Evolutionary conservation across 2,329 filamentous ascomycete genomes (phyloP).

Genomic region (Tothia fuscella): DNA sequence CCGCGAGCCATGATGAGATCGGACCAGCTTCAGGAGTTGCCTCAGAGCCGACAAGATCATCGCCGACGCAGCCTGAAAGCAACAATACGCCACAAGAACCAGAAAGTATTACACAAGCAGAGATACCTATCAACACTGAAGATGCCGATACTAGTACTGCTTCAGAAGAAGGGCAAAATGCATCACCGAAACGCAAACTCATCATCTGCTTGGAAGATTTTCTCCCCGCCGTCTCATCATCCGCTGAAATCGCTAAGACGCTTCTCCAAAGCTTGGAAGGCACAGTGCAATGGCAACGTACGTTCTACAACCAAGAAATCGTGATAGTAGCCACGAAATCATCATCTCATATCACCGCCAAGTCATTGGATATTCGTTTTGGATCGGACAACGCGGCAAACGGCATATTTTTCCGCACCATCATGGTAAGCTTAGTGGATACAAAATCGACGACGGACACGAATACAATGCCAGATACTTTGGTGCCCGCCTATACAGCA

Average conservation of each 20-base stretch:
- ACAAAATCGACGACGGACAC: background rate
- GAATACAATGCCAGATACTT: too few species aligned
- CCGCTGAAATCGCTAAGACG: constrained; percentile 62
- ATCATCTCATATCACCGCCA: constrained; percentile 32
- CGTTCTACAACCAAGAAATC: constrained; percentile 55
- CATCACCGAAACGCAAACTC: constrained; percentile 34
- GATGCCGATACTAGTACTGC: background rate
- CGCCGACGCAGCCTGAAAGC: background rate
- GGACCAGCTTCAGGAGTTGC: background rate
- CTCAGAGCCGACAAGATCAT: background rate
- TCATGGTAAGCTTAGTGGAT: background rate
- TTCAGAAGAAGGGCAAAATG: constrained; percentile 15
- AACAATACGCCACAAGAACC: background rate
- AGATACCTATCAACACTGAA: constrained; percentile 4
- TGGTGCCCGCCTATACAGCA: too few species aligned
- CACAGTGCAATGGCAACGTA: constrained; percentile 58
- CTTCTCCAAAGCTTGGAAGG: constrained; percentile 60
- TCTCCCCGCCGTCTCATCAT: too few species aligned
- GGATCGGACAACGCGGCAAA: constrained; percentile 32
- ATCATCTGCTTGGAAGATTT: constrained; percentile 75
- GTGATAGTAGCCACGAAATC: constrained; percentile 71
- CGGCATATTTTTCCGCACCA: constrained; percentile 37
- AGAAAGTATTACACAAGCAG: background rate
- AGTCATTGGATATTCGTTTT: background rate
- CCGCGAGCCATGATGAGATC: too few species aligned